Conservation (phyloP, 345 rosid genomes). For the Mallotus nudiflorus region DNA sequence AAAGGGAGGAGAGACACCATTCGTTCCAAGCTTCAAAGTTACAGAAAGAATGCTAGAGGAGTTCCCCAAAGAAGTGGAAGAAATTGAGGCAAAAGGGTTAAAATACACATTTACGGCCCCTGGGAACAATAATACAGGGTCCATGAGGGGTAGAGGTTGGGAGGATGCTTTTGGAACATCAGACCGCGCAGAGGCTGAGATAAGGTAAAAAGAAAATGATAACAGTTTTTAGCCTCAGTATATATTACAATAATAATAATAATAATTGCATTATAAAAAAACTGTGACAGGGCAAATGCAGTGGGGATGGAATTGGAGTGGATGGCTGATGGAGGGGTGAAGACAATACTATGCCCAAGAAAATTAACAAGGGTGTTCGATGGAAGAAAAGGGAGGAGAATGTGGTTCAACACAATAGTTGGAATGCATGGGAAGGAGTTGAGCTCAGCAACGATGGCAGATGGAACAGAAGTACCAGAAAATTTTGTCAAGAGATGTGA, state of each 20-base stretch:
- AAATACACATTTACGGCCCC: constrained; percentile 46
- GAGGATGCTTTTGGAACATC: constrained; percentile 61
- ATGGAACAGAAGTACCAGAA: constrained; percentile 54
- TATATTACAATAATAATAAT: no score
- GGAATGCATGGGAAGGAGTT: constrained; percentile 63
- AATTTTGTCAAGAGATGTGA: constrained; percentile 51
- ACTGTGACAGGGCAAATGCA: constrained; percentile 38
- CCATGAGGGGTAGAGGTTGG: constrained; percentile 72
- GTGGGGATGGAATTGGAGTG: constrained; percentile 64
- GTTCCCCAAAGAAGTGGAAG: constrained; percentile 59
- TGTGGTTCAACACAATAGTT: constrained; percentile 69
- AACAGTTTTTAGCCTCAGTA: no score
- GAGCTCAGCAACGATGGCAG: constrained; percentile 60
- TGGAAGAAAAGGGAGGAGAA: constrained; percentile 63
- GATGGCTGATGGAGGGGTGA: constrained; percentile 52
- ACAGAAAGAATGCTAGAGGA: constrained; percentile 58
- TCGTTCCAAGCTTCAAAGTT: constrained; percentile 69
- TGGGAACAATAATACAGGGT: constrained; percentile 40
- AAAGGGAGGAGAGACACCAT: constrained; percentile 67
- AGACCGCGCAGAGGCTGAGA: constrained; percentile 49
- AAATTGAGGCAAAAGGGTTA: constrained; percentile 56
- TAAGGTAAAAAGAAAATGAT: constrained; percentile 27
- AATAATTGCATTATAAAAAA: not conserved
- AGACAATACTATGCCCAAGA: constrained; percentile 39
- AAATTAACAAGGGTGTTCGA: constrained; percentile 55